Percentiles rank a stretch among this genome's conserved stretches.
These are phyloP conservation scores for Luvunga scandens DNA, from an alignment of 345 rosid species.

Conservation along the genomic window DNA sequence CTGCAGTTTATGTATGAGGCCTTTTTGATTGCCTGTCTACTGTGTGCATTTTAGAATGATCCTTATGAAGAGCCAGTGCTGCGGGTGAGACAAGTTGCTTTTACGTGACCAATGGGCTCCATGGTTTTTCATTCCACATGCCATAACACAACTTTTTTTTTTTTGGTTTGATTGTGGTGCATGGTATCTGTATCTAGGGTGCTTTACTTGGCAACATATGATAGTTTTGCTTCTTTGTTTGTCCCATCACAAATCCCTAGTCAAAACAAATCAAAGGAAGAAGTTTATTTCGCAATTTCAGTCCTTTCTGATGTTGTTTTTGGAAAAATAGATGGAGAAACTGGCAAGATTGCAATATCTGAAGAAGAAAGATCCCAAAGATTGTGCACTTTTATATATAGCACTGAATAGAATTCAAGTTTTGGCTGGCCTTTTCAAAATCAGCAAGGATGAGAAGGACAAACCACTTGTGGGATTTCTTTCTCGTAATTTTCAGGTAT, in stretches of 20 bases:
- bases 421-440: conserved; percentile 88
- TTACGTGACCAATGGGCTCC: background rate
- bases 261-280: background rate
- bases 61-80: background rate
- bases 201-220: background rate
- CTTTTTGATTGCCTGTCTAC: background rate
- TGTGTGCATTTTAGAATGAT: background rate
- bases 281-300: background rate
- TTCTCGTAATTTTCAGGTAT: conserved; percentile 91
- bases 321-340: conserved; percentile 69
- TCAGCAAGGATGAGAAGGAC: conserved; percentile 86
- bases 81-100: background rate
- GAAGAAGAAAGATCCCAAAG: conserved; percentile 81
- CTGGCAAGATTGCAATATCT: conserved; percentile 78
- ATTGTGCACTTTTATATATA: conserved; percentile 81
- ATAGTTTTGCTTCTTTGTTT: background rate
- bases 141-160: background rate
- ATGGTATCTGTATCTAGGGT: background rate
- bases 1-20: background rate
- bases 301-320: background rate
- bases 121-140: background rate
- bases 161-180: background rate
- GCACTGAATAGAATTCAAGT: conserved; percentile 88
- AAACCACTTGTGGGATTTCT: conserved; percentile 91
- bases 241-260: background rate